Evolutionary conservation across 73 alveolate genomes (phyloP).

Genomic region (Blepharisma japonicum): DNA sequence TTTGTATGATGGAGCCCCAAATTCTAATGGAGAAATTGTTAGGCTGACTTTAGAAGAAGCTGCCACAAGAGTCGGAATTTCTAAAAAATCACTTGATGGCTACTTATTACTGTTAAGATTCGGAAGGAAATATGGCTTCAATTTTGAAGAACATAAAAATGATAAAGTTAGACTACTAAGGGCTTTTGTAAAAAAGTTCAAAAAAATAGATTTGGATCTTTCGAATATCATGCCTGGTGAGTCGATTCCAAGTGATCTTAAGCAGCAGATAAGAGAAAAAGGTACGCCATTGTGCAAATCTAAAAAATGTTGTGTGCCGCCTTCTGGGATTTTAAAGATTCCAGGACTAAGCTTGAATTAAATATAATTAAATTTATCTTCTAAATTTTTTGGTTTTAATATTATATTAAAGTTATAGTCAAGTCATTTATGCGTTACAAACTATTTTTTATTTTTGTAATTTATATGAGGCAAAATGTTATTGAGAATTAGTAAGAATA

Average conservation of each 20-base stretch:
- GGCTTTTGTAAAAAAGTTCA: conserved; percentile 83
- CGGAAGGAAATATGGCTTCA: conserved; percentile 91
- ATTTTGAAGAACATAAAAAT: conserved; percentile 94
- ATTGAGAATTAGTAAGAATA: too few relatives aligned
- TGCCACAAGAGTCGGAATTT: conserved; percentile 79
- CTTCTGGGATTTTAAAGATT: neutral
- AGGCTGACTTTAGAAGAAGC: conserved; percentile 89
- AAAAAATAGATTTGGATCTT: neutral
- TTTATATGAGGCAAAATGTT: too few relatives aligned
- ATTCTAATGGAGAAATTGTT: conserved; percentile 55
- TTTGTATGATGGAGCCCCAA: conserved; percentile 86
- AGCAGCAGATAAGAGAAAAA: neutral
- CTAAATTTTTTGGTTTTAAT: too few relatives aligned
- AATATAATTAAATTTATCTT: too few relatives aligned
- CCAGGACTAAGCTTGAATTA: too few relatives aligned
- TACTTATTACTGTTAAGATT: conserved; percentile 73
- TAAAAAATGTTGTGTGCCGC: conserved; percentile 23
- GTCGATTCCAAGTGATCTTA: conserved; percentile 19
- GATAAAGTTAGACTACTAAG: conserved; percentile 93
- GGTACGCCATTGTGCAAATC: conserved; percentile 8
- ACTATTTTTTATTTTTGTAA: too few relatives aligned
- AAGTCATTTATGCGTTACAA: too few relatives aligned
- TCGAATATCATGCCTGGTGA: conserved; percentile 9
- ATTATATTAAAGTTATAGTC: too few relatives aligned
- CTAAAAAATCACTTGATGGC: conserved; percentile 92